Conservation (phyloP, 345 rosid genomes). For the Melaleuca alternifolia region DNA sequence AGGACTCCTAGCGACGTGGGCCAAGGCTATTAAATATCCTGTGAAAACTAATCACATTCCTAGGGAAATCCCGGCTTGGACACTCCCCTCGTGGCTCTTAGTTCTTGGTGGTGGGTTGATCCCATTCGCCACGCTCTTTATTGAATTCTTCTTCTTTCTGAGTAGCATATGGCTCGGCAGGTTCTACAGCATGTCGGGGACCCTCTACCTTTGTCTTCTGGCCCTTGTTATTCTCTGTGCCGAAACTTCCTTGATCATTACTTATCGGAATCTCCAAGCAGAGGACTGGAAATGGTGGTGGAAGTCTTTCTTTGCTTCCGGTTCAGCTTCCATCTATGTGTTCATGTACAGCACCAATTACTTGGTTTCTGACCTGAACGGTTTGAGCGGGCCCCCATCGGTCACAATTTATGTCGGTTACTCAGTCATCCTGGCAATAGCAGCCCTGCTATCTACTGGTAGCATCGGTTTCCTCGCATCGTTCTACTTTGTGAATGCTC, state of each 20-base stretch:
- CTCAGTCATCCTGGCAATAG: background rate
- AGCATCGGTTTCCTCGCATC: constrained; percentile 5
- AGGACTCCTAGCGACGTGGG: background rate
- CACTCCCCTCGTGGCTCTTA: background rate
- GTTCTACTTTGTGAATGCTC: constrained; percentile 6
- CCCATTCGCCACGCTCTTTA: background rate
- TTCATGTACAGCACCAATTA: constrained; percentile 2
- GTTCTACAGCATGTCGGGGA: background rate
- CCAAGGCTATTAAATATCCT: background rate
- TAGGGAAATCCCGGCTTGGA: background rate
- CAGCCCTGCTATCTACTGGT: background rate
- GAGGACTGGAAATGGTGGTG: constrained; percentile 14
- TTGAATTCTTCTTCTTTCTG: background rate
- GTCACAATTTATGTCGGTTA: background rate
- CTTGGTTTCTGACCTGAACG: background rate
- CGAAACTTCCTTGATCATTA: background rate
- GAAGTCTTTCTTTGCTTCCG: constrained; percentile 10
- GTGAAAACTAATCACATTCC: background rate
- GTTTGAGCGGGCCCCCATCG: background rate
- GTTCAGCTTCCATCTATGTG: background rate
- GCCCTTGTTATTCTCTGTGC: background rate
- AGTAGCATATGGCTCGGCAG: background rate
- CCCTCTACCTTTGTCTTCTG: background rate
- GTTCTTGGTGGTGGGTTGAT: background rate
- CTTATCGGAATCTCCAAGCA: background rate